phyloP scores from a whole-genome alignment of 2,329 filamentous ascomycete species.

The Colletotrichum cuscutae region DNA sequence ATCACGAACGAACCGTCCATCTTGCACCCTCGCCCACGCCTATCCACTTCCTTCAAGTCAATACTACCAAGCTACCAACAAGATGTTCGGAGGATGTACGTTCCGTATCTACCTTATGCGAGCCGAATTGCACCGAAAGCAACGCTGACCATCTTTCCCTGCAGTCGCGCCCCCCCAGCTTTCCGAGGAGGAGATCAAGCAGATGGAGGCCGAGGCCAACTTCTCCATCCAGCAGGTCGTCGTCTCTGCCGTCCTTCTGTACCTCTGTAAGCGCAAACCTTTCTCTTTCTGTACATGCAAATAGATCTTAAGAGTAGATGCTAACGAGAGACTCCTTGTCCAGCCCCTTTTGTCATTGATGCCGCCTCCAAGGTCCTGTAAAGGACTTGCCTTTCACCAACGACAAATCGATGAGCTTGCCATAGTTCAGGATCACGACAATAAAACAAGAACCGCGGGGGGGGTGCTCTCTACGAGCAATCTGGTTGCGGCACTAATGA shows the following conservation, averaged over 20 bases:
- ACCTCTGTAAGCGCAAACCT: slow-evolving; percentile 72
- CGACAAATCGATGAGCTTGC: background rate
- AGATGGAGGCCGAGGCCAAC: slow-evolving; percentile 74
- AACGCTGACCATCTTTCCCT: background rate
- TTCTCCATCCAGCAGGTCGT: slow-evolving; percentile 75
- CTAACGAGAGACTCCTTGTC: background rate
- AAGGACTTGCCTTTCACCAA: slow-evolving; percentile 15
- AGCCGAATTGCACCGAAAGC: too few species aligned
- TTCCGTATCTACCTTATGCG: slow-evolving; percentile 21
- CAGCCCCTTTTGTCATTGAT: slow-evolving; percentile 70
- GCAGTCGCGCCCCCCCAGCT: slow-evolving; percentile 76
- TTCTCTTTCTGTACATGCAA: background rate
- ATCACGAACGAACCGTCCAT: slow-evolving; percentile 7
- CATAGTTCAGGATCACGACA: background rate
- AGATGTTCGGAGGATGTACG: slow-evolving; percentile 74
- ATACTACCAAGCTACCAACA: slow-evolving; percentile 39
- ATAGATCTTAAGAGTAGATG: background rate
- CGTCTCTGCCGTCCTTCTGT: slow-evolving; percentile 74
- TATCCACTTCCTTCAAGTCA: background rate
- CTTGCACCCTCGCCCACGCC: background rate
- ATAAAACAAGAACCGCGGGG: background rate
- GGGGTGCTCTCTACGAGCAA: background rate
- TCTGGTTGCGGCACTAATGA: background rate
- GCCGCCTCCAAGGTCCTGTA: slow-evolving; percentile 58
- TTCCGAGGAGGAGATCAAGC: slow-evolving; percentile 75